Conservation (phyloP, 768 basidiomycete species). For the Tephrocybe sp. region DNA sequence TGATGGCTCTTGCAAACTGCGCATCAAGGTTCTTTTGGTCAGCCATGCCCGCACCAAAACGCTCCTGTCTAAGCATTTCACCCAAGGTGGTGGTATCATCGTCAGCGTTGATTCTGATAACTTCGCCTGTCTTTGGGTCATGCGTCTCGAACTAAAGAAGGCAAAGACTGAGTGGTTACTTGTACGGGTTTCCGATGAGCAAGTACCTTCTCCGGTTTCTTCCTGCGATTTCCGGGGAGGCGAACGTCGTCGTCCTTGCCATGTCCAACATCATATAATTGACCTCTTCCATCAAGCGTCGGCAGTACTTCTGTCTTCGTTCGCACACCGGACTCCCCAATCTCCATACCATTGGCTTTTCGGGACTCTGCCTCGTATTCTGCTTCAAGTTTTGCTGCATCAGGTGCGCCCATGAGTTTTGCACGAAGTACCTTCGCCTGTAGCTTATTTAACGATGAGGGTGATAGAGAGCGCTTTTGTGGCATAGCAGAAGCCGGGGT, state of each 20-base stretch:
- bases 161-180: not conserved
- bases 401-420: slow-evolving; percentile 77
- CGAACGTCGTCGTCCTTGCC: slow-evolving; percentile 56
- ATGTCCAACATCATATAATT: slow-evolving; percentile 87
- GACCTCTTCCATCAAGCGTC: slow-evolving; percentile 80
- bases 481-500: slow-evolving; percentile 53
- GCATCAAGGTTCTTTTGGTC: slow-evolving; percentile 92
- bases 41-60: slow-evolving; percentile 81
- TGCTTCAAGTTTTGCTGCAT: slow-evolving; percentile 74
- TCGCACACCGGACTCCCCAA: slow-evolving; percentile 40
- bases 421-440: slow-evolving; percentile 93
- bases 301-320: slow-evolving; percentile 83
- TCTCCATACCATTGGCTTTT: slow-evolving; percentile 43
- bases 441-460: slow-evolving; percentile 82
- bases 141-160: slow-evolving; percentile 73
- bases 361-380: slow-evolving; percentile 77
- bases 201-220: slow-evolving; percentile 71
- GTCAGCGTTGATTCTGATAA: slow-evolving; percentile 86
- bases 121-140: slow-evolving; percentile 86
- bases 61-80: slow-evolving; percentile 91
- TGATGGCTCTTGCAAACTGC: slow-evolving; percentile 84
- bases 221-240: slow-evolving; percentile 71
- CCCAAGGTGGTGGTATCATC: slow-evolving; percentile 85
- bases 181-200: not conserved
- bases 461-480: slow-evolving; percentile 53